Base-by-base conservation (phyloP, 495 filamentous ascomycete genomes). In the Trichoderma parareesei region DNA sequence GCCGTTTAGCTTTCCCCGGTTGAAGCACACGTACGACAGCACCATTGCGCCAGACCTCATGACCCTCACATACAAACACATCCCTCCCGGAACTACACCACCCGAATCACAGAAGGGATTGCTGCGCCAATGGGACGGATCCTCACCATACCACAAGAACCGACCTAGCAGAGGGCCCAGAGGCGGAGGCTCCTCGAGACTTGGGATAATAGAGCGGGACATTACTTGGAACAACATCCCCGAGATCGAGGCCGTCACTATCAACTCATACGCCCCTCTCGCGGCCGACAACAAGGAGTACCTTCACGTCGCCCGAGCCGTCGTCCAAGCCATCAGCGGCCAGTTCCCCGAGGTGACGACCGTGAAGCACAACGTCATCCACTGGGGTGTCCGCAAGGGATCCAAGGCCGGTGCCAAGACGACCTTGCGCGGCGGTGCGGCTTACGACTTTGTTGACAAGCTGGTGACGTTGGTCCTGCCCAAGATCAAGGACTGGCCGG, bases 81-180 rank as follows among this genome's bases (percentile, higher is more conserved):
- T 68, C 4, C 79, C 79, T 70, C 92, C 92, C 0, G 93, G 92
- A 66, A 90, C 88, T 65, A 38, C 20, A 42, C 60, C 38, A 20
- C 79, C 81, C 63, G 75, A 83, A 11, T 82, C 85, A 8, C 77
- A 81, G 18, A 82, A 87, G 71, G 75, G 81, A 4, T 83, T 89
- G 60, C 80, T 97, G 61, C 89, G 94, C 48, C 74, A 78, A 67
- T 98, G 94, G 94, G 91, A 95, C 67, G 91, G 88, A 70, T 87
- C 86, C 61, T 96, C 90, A 1, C 92, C 92, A 2, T 98, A 98
- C 76, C 91, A 92, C 82, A 91, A 91, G 76, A 93, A 94, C 81
- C 84, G 94, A 60, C 87, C 88, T 2, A 84, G 90, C 68, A 90
- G 93, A 40, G 88, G 86, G 1, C 94, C 94, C 13, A 83, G 93